Conservation (phyloP, 352 stramenopile genomes). For the Phytopythium ostracodes region DNA sequence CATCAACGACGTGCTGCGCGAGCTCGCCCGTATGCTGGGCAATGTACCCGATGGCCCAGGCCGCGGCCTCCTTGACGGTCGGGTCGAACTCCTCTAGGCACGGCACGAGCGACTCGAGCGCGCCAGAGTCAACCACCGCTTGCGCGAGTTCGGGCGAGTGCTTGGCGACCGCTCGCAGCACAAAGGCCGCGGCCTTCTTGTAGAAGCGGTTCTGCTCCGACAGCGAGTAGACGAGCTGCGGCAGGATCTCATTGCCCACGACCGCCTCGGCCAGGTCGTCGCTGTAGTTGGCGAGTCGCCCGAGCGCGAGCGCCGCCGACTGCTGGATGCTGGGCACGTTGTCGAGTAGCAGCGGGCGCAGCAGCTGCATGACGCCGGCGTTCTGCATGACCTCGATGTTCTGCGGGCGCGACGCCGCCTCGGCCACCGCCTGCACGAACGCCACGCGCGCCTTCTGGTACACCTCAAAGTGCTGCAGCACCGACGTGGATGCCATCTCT, state of each 20-base stretch:
- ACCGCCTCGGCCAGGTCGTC: constrained; percentile 93
- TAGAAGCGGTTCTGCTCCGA: constrained; percentile 95
- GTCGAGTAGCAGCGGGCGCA: constrained; percentile 91
- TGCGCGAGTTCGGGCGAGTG: constrained; percentile 93
- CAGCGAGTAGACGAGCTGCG: constrained; percentile 95
- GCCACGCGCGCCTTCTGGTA: constrained; percentile 95
- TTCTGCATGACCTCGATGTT: constrained; percentile 98
- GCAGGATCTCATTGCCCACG: constrained; percentile 95
- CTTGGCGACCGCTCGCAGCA: constrained; percentile 92
- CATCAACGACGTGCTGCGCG: constrained; percentile 92
- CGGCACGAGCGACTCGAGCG: constrained; percentile 89
- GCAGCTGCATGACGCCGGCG: constrained; percentile 93
- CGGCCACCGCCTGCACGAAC: constrained; percentile 93
- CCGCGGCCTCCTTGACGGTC: constrained; percentile 93
- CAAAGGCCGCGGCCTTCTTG: constrained; percentile 94
- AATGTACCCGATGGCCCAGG: constrained; percentile 96
- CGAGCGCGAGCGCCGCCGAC: constrained; percentile 90
- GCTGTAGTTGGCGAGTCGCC: constrained; percentile 93
- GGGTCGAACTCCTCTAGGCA: constrained; percentile 96
- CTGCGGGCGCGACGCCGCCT: constrained; percentile 91
- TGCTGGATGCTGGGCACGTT: constrained; percentile 96
- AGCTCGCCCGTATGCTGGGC: constrained; percentile 92
- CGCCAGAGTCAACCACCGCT: constrained; percentile 91
- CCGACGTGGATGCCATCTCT: constrained; percentile 80
- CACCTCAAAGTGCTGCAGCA: constrained; percentile 94